phyloP scores from a whole-genome alignment of 495 filamentous ascomycete species.

The Oleoguttula mirabilis region DNA sequence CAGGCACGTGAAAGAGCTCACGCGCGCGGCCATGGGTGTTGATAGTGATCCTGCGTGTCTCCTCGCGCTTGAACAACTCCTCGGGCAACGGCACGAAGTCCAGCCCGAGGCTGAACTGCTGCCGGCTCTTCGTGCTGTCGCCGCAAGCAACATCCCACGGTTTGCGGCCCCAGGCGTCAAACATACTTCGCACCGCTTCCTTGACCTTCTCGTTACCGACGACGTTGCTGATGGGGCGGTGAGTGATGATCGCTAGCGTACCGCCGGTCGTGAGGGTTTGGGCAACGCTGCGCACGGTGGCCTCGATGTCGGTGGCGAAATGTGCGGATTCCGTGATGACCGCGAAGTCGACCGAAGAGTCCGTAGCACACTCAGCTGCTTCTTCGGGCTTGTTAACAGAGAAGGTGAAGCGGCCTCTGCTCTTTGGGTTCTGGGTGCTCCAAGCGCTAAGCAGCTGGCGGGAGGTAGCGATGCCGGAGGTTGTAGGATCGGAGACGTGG shows the following conservation, averaged over 20 bases:
- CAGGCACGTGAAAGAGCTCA: conserved; percentile 11
- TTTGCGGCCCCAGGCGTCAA: conserved; percentile 9
- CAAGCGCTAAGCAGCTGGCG: conserved; percentile 3
- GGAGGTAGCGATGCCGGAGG: conserved; percentile 8
- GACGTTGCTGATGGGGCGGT: conserved; percentile 8
- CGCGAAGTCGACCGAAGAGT: conserved; percentile 13
- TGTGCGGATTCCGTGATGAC: conserved; percentile 13
- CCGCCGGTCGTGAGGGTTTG: conserved; percentile 4
- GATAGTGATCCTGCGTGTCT: conserved; percentile 13
- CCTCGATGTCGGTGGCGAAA: conserved; percentile 15
- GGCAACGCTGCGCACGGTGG: conserved; percentile 8
- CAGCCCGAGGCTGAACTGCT: conserved; percentile 16
- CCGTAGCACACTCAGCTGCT: conserved; percentile 2
- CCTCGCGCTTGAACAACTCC: conserved; percentile 8
- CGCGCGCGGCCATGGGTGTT: conserved; percentile 9
- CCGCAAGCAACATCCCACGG: conserved; percentile 16
- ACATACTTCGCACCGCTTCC: conserved; percentile 9
- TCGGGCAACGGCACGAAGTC: conserved; percentile 17
- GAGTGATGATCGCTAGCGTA: conserved; percentile 17
- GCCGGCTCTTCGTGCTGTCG: neutral
- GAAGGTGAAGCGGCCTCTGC: conserved; percentile 18
- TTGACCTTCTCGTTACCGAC: conserved; percentile 12
- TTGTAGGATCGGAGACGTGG: conserved; percentile 13
- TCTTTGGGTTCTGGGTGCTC: conserved; percentile 11
- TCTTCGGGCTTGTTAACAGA: conserved; percentile 10